Evolutionary conservation across 352 stramenopile genomes (phyloP).

Genomic region (Phytophthora cactorum): DNA sequence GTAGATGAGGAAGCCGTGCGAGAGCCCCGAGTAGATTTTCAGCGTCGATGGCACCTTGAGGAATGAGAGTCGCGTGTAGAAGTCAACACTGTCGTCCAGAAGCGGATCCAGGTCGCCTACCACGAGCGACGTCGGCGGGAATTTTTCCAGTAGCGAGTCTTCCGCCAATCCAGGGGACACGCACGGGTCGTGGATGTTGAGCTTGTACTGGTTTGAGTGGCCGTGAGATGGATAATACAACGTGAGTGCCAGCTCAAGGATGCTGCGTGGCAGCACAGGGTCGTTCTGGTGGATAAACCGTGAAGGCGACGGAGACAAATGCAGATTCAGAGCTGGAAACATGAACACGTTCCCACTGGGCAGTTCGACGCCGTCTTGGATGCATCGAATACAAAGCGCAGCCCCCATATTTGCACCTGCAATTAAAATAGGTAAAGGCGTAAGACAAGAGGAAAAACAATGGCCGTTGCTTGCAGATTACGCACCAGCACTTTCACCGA

Average conservation of each 20-base stretch:
- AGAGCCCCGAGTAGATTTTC: constrained; percentile 86
- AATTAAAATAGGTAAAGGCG: constrained; percentile 6
- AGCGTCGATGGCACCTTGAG: constrained; percentile 79
- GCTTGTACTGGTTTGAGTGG: constrained; percentile 87
- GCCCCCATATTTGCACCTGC: constrained; percentile 88
- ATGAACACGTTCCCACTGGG: constrained; percentile 87
- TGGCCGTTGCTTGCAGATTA: neutral
- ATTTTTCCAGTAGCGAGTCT: constrained; percentile 75
- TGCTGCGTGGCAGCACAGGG: constrained; percentile 79
- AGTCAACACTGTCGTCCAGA: constrained; percentile 91
- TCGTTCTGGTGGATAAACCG: constrained; percentile 90
- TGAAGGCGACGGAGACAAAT: constrained; percentile 86
- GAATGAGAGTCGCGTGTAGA: constrained; percentile 86
- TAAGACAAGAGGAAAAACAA: neutral
- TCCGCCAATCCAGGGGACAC: constrained; percentile 83
- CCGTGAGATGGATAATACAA: constrained; percentile 88
- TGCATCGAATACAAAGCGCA: constrained; percentile 84
- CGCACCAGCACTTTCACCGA: constrained; percentile 86
- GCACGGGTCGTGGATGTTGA: constrained; percentile 90
- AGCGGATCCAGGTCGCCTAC: constrained; percentile 88
- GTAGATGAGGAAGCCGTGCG: constrained; percentile 90
- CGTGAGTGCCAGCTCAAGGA: constrained; percentile 83
- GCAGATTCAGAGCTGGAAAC: constrained; percentile 91
- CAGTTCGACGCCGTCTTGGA: constrained; percentile 73
- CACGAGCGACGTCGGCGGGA: constrained; percentile 84